These are phyloP conservation scores for Mucor velutinosus DNA, from an alignment of 371 early-diverging fungal genomes.

Conservation along the genomic window DNA sequence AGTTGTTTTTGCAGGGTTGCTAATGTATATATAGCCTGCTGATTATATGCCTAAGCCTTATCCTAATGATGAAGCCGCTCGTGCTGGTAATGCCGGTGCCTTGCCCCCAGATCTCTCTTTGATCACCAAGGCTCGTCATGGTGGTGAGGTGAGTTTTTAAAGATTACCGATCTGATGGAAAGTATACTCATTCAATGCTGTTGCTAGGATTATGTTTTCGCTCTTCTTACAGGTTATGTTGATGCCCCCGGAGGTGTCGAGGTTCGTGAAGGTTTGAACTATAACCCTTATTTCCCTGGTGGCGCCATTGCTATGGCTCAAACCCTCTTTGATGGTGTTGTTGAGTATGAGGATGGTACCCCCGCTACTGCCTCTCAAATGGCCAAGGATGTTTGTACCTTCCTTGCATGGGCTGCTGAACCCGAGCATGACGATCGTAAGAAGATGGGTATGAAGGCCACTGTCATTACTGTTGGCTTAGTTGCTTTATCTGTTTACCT, in stretches of 20 bases:
- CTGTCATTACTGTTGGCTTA: constrained; percentile 65
- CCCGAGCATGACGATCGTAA: constrained; percentile 98
- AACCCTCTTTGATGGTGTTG: constrained; percentile 90
- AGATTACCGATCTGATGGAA: neutral
- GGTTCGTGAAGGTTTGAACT: constrained; percentile 94
- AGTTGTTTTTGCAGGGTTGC: neutral
- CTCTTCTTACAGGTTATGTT: constrained; percentile 93
- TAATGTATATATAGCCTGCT: constrained; percentile 56
- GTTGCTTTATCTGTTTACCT: constrained; percentile 69
- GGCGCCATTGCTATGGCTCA: constrained; percentile 98
- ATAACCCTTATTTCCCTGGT: constrained; percentile 99
- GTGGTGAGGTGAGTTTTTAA: constrained; percentile 71
- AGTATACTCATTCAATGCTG: neutral
- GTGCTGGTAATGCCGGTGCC: constrained; percentile 96
- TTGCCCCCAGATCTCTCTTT: constrained; percentile 96
- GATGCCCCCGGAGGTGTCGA: constrained; percentile 96
- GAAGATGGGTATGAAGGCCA: constrained; percentile 93
- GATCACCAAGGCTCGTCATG: constrained; percentile 95
- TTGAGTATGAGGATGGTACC: constrained; percentile 97
- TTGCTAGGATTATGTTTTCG: constrained; percentile 88
- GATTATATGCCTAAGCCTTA: constrained; percentile 94
- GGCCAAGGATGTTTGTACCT: constrained; percentile 96
- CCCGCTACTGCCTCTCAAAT: constrained; percentile 97
- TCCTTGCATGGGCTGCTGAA: constrained; percentile 95
- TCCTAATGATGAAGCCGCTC: constrained; percentile 96